These are phyloP conservation scores for Amanita thiersii DNA, from an alignment of 768 basidiomycete genomes.

Conservation along the genomic window DNA sequence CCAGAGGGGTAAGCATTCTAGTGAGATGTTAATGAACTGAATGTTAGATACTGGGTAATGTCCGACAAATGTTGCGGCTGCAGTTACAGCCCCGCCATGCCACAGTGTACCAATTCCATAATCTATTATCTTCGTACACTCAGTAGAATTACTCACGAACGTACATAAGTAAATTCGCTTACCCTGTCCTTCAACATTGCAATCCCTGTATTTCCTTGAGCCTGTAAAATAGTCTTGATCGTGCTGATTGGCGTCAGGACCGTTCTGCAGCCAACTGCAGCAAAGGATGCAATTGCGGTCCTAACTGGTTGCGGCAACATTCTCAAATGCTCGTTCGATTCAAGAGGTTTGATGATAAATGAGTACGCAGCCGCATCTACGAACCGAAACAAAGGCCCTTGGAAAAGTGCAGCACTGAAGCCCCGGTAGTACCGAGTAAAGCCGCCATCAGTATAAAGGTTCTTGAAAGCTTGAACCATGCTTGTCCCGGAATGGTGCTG, in stretches of 20 bases:
- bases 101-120: conserved; percentile 77
- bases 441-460: conserved; percentile 73
- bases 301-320: conserved; percentile 57
- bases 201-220: conserved; percentile 70
- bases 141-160: neutral
- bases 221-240: conserved; percentile 92
- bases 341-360: conserved; percentile 80
- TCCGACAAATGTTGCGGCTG: conserved; percentile 90
- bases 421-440: conserved; percentile 86
- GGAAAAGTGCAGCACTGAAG: conserved; percentile 75
- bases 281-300: conserved; percentile 70
- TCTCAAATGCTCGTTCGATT: conserved; percentile 66
- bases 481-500: conserved; percentile 87
- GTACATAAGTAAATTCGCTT: conserved; percentile 10
- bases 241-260: conserved; percentile 91
- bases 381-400: conserved; percentile 79
- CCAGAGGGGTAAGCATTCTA: conserved; percentile 8
- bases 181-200: conserved; percentile 61
- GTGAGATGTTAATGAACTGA: neutral
- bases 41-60: conserved; percentile 62
- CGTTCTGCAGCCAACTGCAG: conserved; percentile 85
- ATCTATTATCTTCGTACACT: conserved; percentile 43
- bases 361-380: conserved; percentile 95
- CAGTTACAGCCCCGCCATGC: conserved; percentile 90
- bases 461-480: conserved; percentile 53